phyloP scores from a whole-genome alignment of 1,284 basidiomycete genomes.

The Microstroma glucosiphilum region DNA sequence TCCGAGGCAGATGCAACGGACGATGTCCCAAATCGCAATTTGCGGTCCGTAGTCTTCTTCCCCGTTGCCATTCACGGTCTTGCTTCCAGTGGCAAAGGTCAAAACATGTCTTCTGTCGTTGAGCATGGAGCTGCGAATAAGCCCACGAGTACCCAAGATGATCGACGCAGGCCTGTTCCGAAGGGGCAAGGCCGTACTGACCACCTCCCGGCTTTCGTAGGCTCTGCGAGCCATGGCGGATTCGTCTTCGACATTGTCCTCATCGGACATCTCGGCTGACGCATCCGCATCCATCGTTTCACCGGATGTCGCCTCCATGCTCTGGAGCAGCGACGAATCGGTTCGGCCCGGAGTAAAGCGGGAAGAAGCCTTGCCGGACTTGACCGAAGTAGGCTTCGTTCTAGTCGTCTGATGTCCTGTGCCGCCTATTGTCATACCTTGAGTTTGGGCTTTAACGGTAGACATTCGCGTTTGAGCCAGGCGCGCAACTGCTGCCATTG shows the following conservation, averaged over 20 bases:
- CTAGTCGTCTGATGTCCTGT: neutral
- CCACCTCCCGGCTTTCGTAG: slow-evolving; percentile 74
- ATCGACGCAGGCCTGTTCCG: slow-evolving; percentile 63
- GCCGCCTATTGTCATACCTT: neutral
- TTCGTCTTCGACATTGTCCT: slow-evolving; percentile 12
- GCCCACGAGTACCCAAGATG: slow-evolving; percentile 71
- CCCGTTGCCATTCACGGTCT: neutral
- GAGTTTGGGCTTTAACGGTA: neutral
- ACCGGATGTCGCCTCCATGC: neutral
- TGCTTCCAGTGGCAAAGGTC: slow-evolving; percentile 71
- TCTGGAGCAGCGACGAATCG: neutral
- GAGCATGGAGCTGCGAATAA: slow-evolving; percentile 73
- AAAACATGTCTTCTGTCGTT: slow-evolving; percentile 88
- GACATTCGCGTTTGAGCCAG: neutral
- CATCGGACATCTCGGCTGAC: neutral
- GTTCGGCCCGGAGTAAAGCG: neutral
- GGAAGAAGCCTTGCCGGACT: neutral
- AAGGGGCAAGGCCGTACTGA: slow-evolving; percentile 68
- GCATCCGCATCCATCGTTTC: neutral
- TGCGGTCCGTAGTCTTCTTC: neutral
- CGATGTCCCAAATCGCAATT: slow-evolving; percentile 86
- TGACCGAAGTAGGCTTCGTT: neutral
- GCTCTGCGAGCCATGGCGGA: slow-evolving; percentile 26
- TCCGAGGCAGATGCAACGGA: slow-evolving; percentile 71
- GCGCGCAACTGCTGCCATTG: neutral